Base-by-base conservation (phyloP, 768 basidiomycete species). In the Phallus indusiatus region DNA sequence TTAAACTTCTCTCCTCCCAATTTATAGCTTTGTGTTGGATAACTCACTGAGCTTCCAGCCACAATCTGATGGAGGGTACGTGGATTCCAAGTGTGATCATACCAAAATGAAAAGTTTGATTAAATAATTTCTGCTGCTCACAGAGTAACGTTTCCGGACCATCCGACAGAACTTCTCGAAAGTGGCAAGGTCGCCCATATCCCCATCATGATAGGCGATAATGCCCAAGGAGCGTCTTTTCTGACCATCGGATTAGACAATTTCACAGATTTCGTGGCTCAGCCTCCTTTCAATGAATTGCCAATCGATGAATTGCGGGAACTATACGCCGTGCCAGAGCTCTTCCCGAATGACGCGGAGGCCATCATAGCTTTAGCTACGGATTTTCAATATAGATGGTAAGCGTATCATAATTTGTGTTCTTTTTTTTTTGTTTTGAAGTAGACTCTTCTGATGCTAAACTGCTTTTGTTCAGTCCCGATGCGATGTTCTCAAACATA, bases 141-240 rank as follows among this genome's bases (percentile, higher is more conserved):
- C 28, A 59, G 57, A 34, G 35, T 34, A n/a, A 59, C 57, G 9
- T 22, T 59, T 9, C 49, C 57, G 11, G 33, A 52, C 47, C 49
- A 59, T 11, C 57, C 57, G n/a, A 59, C 49, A 17, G 22, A 59
- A 22, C 16, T 53, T 12, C 49, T 59, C 1, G 33, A 59, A 53
- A 59, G 24, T 36, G 57, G 57, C 2, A 16, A 33, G 18, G 22
- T 59, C 9, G 57, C 57, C 34, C 48, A 47, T 20, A 36, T 59
- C 10, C 57, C 57, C 7, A 35, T 59, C 14, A 59, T 59, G 57
- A 59, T 59, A 33, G 57, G 57, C 7, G 57, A 59, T 20, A 48
- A 59, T 53, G 12, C 50, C 36, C 20, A 52, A 53, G 57, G 57
- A 17, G 48, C 18, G 8, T 59, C 57, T 18, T 59, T 59, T 50